These are phyloP conservation scores for Saussurea involucrata DNA, from an alignment of 129 eudicot species.

Conservation along the genomic window DNA sequence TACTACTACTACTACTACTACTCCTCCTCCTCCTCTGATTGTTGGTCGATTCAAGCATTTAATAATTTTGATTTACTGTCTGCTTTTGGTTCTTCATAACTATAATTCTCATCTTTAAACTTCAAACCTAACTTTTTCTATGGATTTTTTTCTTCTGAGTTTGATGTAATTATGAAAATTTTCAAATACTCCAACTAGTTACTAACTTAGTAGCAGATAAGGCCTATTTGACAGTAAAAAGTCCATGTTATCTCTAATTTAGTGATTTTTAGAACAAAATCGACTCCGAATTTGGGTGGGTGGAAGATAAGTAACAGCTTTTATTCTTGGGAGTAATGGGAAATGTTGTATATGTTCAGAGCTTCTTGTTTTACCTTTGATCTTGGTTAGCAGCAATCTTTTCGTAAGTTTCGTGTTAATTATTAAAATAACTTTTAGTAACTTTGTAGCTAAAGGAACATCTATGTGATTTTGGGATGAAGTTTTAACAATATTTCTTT, in stretches of 20 bases:
- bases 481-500: too few species aligned
- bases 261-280: too few species aligned
- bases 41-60: neutral
- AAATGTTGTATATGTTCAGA: too few species aligned
- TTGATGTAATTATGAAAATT: neutral
- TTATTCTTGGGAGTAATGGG: too few species aligned
- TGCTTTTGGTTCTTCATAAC: neutral
- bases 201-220: neutral
- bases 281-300: too few species aligned
- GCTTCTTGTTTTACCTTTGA: neutral
- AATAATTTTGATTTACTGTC: neutral
- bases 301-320: too few species aligned
- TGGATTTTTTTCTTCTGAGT: neutral
- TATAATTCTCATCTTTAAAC: neutral
- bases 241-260: too few species aligned
- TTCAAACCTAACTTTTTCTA: neutral
- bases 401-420: neutral
- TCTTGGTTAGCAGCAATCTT: neutral
- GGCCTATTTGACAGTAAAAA: neutral
- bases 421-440: too few species aligned
- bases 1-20: too few species aligned
- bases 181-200: neutral
- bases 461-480: too few species aligned
- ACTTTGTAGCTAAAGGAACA: too few species aligned
- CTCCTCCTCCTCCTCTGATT: too few species aligned